Evolutionary conservation across 129 eudicot species (phyloP), one percentile per base, ranked within the genome.

Genomic region (Centella asiatica): DNA sequence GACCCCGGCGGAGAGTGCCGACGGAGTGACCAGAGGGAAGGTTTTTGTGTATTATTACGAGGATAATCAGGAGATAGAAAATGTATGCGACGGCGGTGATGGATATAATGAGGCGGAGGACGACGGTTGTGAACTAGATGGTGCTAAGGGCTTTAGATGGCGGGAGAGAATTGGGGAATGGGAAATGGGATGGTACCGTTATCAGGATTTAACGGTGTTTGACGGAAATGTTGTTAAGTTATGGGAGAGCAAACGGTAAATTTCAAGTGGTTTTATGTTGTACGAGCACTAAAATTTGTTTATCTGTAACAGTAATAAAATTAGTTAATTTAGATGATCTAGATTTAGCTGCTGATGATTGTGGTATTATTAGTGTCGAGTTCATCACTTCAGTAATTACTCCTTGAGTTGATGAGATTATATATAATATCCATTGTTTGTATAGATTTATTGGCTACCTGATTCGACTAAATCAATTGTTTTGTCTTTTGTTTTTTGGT

Each of bases 201-300:
- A 60, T 60, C 90, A 77, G 65, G 95, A 85, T 66, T 60, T 72
- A 50, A 72, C 66, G 57, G 78, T 68, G 58, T 42, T 88, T 23
- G 59, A 80, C 22, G 97, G 95, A 4, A 88, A 44, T 52, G 82
- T 85, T 18, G 97, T 88, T 77, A 68, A 72, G 33, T 66, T 85
- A 55, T 88, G 90, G 96, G 88, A 82, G 4, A 6, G 64, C 11
- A 34, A 17, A 44, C n/a, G 49, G 49, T 4, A 44, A 44, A 18
- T 18, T 44, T 44, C 49, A 4, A 44, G 13, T 6, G 36, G 36
- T 32, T 32, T n/a, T n/a, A n/a, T n/a, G n/a, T n/a, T n/a, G n/a
- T n/a, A n/a, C n/a, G n/a, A n/a, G n/a, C n/a, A n/a, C n/a, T n/a
- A n/a, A n/a, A n/a, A n/a, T n/a, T n/a, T n/a, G n/a, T n/a, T n/a